These are phyloP conservation scores for Arxiozyma bovina DNA, from an alignment of 1,139 yeast genomes.

Conservation along the genomic window DNA sequence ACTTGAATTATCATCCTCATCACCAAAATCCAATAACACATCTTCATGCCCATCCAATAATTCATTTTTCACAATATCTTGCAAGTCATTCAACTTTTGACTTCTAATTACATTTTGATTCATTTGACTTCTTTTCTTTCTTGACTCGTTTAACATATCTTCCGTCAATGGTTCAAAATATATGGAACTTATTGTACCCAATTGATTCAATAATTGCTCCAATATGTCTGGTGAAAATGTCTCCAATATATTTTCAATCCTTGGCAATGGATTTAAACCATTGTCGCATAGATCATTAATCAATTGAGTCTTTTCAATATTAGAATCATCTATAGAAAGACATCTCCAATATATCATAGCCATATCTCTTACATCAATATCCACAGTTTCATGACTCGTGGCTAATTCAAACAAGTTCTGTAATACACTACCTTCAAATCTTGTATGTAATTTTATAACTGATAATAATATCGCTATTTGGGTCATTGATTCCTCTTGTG, in stretches of 20 bases:
- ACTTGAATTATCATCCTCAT: conserved; percentile 37
- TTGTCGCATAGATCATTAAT: conserved; percentile 31
- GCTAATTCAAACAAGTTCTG: conserved; percentile 70
- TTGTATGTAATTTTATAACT: conserved; percentile 56
- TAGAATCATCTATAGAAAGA: conserved; percentile 46
- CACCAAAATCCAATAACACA: conserved; percentile 75
- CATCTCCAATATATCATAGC: conserved; percentile 94
- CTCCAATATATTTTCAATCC: conserved; percentile 63
- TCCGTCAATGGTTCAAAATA: conserved; percentile 76
- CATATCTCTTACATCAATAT: conserved; percentile 88
- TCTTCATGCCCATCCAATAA: conserved; percentile 63
- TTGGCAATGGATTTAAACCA: conserved; percentile 43
- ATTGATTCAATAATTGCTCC: conserved; percentile 59
- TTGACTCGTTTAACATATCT: conserved; percentile 17
- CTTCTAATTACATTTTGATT: conserved; percentile 32
- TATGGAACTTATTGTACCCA: conserved; percentile 81
- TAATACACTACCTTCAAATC: conserved; percentile 41
- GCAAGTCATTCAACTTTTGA: conserved; percentile 66
- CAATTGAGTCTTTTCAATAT: conserved; percentile 17
- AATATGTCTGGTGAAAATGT: conserved; percentile 60
- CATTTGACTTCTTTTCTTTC: conserved; percentile 33
- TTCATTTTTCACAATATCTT: conserved; percentile 69
- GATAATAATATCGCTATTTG: conserved; percentile 74
- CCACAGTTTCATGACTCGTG: conserved; percentile 63
- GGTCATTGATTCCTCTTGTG: conserved; percentile 63